Evolutionary conservation across 176 grass and related monocot species (phyloP).

Genomic region (bread wheat (Triticum aestivum)): DNA sequence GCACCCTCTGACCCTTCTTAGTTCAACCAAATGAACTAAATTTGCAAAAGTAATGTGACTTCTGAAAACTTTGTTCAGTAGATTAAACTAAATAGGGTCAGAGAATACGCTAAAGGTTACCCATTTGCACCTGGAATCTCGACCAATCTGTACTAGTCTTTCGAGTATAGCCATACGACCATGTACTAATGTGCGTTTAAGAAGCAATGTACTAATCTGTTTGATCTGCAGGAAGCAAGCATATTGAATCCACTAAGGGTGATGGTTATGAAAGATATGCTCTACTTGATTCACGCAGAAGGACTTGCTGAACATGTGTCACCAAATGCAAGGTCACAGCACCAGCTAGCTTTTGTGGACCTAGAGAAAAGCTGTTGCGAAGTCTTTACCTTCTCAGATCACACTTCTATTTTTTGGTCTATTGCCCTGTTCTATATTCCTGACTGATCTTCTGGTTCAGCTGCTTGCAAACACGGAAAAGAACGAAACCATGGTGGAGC

Average conservation of each 20-base stretch:
- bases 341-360: slow-evolving; percentile 67
- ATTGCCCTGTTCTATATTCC: not conserved
- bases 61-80: too few species aligned
- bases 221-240: slow-evolving; percentile 53
- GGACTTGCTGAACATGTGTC: slow-evolving; percentile 67
- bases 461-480: slow-evolving; percentile 47
- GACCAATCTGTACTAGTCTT: not conserved
- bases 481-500: slow-evolving; percentile 38
- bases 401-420: not conserved
- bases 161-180: not conserved
- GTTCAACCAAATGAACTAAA: too few species aligned
- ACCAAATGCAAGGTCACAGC: slow-evolving; percentile 42
- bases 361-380: slow-evolving; percentile 51
- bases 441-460: slow-evolving; percentile 42
- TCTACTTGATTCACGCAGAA: slow-evolving; percentile 68
- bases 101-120: too few species aligned
- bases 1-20: too few species aligned
- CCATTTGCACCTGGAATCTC: not conserved
- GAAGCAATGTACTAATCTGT: slow-evolving; percentile 5
- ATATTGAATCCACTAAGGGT: slow-evolving; percentile 64
- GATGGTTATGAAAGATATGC: slow-evolving; percentile 78
- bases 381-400: slow-evolving; percentile 41
- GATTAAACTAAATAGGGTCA: too few species aligned
- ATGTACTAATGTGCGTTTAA: not conserved
- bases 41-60: too few species aligned